phyloP scores from a whole-genome alignment of 2,329 filamentous ascomycete genomes.

The Grosmannia huntii region DNA sequence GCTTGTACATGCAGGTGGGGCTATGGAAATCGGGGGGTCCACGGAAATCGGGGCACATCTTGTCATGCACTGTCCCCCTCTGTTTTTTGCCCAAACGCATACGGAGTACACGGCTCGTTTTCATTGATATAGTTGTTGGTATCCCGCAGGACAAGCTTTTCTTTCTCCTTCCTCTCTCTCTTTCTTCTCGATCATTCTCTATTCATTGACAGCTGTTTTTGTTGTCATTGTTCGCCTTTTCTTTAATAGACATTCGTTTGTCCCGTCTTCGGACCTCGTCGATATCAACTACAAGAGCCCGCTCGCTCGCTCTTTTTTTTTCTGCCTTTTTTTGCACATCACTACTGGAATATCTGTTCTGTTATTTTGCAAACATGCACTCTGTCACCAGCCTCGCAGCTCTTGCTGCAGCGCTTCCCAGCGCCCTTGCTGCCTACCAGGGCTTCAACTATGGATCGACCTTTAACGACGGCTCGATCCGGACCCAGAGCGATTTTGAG shows the following conservation, averaged over 20 bases:
- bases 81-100: no score
- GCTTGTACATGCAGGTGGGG: neutral
- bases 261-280: neutral
- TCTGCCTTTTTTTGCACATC: neutral
- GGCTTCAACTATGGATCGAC: constrained; percentile 66
- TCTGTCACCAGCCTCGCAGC: constrained; percentile 8
- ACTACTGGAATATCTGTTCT: neutral
- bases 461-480: constrained; percentile 46
- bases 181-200: neutral
- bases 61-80: neutral
- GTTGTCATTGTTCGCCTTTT: neutral
- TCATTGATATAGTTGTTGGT: neutral
- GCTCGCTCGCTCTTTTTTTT: neutral
- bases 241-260: neutral
- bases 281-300: neutral
- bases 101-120: neutral
- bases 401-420: constrained; percentile 10
- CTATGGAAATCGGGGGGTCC: neutral
- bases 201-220: neutral
- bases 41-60: neutral
- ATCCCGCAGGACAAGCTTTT: neutral
- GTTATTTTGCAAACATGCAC: constrained; percentile 5
- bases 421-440: constrained; percentile 23
- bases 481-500: constrained; percentile 54
- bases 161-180: neutral